Percentiles rank a stretch among this genome's conserved stretches.
These are phyloP conservation scores for Geosmithia putterillii DNA, from an alignment of 2,329 filamentous ascomycete genomes.

Conservation along the genomic window DNA sequence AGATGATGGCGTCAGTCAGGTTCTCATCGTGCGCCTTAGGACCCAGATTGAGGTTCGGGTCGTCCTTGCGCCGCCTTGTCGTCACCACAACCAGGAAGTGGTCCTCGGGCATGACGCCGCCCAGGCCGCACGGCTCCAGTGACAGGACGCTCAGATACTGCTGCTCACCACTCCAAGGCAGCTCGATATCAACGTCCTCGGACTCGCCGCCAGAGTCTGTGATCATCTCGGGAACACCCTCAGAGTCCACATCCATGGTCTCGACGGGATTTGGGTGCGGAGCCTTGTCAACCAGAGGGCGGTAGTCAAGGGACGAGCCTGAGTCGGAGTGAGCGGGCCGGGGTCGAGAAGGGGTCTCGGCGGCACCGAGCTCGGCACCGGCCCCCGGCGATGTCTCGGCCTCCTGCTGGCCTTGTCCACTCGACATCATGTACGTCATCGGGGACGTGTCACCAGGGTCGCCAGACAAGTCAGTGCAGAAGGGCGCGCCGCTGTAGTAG, in stretches of 20 bases:
- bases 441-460: constrained; percentile 41
- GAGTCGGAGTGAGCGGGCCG: constrained; percentile 29
- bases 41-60: constrained; percentile 2
- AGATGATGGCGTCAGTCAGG: constrained; percentile 25
- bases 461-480: constrained; percentile 69
- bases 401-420: constrained; percentile 20
- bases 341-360: constrained; percentile 8
- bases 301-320: constrained; percentile 34
- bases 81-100: constrained; percentile 47
- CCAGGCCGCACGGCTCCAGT: constrained; percentile 46
- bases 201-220: constrained; percentile 21
- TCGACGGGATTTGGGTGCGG: constrained; percentile 10
- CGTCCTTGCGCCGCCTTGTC: constrained; percentile 28
- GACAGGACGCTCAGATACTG: constrained; percentile 24
- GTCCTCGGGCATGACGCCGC: constrained; percentile 49
- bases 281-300: constrained; percentile 32
- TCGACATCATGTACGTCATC: constrained; percentile 35
- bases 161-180: constrained; percentile 30
- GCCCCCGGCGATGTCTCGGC: background rate
- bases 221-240: constrained; percentile 13
- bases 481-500: constrained; percentile 69
- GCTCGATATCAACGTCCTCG: constrained; percentile 29
- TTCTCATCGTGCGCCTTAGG: constrained; percentile 11
- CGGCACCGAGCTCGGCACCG: constrained; percentile 4
- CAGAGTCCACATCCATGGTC: constrained; percentile 15